Percentiles rank a stretch among this genome's conserved stretches.
These are phyloP conservation scores for Dactylellina sp. DNA, from an alignment of 2,329 filamentous ascomycete genomes.

Conservation along the genomic window DNA sequence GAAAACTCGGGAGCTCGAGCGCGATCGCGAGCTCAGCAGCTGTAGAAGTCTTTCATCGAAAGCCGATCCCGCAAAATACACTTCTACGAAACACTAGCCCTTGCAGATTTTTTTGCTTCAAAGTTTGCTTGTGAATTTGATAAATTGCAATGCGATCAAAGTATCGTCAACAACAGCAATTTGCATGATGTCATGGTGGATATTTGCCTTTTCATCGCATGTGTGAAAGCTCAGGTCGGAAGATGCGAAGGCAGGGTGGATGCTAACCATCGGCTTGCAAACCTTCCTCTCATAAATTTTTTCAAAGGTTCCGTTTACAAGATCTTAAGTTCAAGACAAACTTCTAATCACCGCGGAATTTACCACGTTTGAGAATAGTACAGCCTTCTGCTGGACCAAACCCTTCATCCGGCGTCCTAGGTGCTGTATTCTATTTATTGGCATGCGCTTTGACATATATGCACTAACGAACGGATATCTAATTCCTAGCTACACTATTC, in stretches of 20 bases:
- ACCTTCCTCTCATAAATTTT: not conserved
- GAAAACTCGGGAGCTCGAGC: no score
- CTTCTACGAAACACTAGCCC: no score
- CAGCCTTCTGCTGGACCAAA: conserved; percentile 11
- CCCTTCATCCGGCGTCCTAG: not conserved
- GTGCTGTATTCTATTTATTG: not conserved
- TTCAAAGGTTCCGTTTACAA: not conserved
- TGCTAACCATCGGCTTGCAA: conserved; percentile 1
- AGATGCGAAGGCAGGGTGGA: conserved; percentile 19
- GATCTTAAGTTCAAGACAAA: conserved; percentile 18
- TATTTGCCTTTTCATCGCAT: conserved; percentile 40
- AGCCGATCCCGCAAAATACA: no score
- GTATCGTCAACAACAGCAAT: not conserved
- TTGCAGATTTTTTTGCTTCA: not conserved
- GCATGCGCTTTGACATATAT: conserved; percentile 6
- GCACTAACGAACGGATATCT: not conserved
- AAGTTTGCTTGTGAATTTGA: not conserved
- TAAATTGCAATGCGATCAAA: not conserved
- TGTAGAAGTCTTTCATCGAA: no score
- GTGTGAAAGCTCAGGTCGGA: conserved; percentile 16
- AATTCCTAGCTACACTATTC: conserved; percentile 4
- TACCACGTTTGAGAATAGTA: conserved; percentile 41
- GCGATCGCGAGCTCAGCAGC: no score
- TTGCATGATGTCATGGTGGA: conserved; percentile 48
- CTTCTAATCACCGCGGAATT: conserved; percentile 51